phyloP scores from a whole-genome alignment of 2,329 filamentous ascomycete species.

The Bipolaris zeicola region DNA sequence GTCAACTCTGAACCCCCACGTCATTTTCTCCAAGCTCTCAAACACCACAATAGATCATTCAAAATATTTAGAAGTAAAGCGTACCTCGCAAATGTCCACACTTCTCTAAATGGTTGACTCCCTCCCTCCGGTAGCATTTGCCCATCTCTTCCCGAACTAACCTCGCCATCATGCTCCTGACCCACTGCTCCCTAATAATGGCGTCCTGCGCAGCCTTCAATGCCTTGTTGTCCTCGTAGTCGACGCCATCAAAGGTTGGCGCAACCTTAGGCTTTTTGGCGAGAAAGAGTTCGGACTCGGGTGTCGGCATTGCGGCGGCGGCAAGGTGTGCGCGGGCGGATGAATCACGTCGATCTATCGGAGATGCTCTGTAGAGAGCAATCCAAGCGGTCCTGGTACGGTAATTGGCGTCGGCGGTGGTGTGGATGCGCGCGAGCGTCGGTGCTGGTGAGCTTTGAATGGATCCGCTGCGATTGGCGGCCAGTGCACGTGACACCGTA shows the following conservation, averaged over 20 bases:
- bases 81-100: slow-evolving; percentile 79
- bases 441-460: slow-evolving; percentile 21
- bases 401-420: slow-evolving; percentile 24
- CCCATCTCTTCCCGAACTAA: slow-evolving; percentile 81
- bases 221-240: slow-evolving; percentile 80
- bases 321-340: slow-evolving; percentile 3
- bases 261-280: slow-evolving; percentile 82
- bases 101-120: slow-evolving; percentile 87
- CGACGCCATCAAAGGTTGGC: slow-evolving; percentile 83
- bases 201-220: slow-evolving; percentile 84
- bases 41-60: not conserved
- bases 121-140: slow-evolving; percentile 84
- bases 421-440: slow-evolving; percentile 9
- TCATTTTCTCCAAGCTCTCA: not conserved
- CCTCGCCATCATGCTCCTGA: slow-evolving; percentile 85
- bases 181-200: slow-evolving; percentile 85
- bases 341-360: not conserved
- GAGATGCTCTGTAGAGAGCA: not conserved
- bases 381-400: slow-evolving; percentile 2
- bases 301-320: slow-evolving; percentile 70
- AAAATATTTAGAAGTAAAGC: not conserved
- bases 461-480: slow-evolving; percentile 18
- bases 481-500: slow-evolving; percentile 16
- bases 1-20: not conserved
- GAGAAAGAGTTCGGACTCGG: slow-evolving; percentile 81